These are phyloP conservation scores for Biscogniauxia marginata DNA, from an alignment of 2,329 filamentous ascomycete species.

Conservation along the genomic window DNA sequence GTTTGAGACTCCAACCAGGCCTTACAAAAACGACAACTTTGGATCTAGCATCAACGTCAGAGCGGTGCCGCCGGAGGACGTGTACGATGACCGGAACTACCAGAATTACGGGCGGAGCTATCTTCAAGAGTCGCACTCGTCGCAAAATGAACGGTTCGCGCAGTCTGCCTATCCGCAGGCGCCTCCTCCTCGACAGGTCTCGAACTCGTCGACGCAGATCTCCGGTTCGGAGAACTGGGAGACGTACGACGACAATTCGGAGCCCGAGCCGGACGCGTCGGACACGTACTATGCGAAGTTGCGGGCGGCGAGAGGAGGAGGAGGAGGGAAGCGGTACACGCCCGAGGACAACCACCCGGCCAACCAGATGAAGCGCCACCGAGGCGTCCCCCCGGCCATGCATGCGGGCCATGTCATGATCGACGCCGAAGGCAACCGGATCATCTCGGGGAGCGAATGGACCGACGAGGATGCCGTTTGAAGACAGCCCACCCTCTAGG, in stretches of 20 bases:
- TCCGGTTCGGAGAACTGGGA: constrained; percentile 97
- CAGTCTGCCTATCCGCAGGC: constrained; percentile 41
- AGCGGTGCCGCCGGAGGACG: constrained; percentile 72
- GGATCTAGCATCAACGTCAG: constrained; percentile 55
- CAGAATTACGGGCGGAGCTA: constrained; percentile 37
- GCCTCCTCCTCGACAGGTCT: constrained; percentile 62
- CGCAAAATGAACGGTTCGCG: constrained; percentile 38
- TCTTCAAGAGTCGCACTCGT: constrained; percentile 34
- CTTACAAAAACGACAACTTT: constrained; percentile 48
- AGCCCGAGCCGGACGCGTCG: constrained; percentile 71
- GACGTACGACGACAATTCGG: constrained; percentile 84
- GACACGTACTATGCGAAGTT: constrained; percentile 81
- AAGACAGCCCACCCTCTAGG: too few relatives aligned
- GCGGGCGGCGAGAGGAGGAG: constrained; percentile 63
- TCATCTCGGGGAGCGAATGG: constrained; percentile 65
- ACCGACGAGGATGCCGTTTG: constrained; percentile 61
- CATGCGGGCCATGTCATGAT: constrained; percentile 49
- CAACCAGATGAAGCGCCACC: constrained; percentile 51
- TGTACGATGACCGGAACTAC: constrained; percentile 68
- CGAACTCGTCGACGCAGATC: constrained; percentile 70
- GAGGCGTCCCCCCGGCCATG: constrained; percentile 51
- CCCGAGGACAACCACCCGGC: constrained; percentile 46
- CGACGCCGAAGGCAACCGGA: constrained; percentile 60
- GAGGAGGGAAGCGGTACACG: constrained; percentile 64
- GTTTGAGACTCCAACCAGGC: constrained; percentile 49